Base-by-base conservation (phyloP, 768 basidiomycete genomes). In the Rhodocollybia butyracea region DNA sequence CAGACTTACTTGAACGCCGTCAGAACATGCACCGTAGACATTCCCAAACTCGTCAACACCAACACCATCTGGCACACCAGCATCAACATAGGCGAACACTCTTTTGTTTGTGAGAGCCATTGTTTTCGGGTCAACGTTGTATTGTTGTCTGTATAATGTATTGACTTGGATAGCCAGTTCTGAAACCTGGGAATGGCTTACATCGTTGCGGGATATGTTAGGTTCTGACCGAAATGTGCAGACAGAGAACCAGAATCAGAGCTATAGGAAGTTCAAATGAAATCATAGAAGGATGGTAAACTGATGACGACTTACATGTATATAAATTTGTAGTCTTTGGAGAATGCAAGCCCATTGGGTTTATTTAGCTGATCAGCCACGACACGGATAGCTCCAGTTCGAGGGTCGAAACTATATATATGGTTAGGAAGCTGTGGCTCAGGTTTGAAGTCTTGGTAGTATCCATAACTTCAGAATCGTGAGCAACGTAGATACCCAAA, bases 131-230 rank as follows among this genome's bases (percentile, higher is more conserved):
- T 86, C 81, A 22, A 91, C 82, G 61, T 90, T 86, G 60, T 78
- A 90, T 6, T 78, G 81, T 60, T 89, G 89, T 40, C 86, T 89
- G 59, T 2, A 24, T 5, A 27, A 39, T 22, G 31, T 19, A 21
- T 22, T 1, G 8, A 10, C 29, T 12, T 15, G 15, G 34, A 24
- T 24, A 10, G 17, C 8, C 13, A 32, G 29, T 34, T 22, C 19
- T 15, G n/a, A 39, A 42, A 24, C 13, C 45, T 31, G 15, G 31
- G n/a, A 26, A 39, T 5, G 29, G 63, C 84, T 65, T 61, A 86
- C 88, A 91, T 81, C 0, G 86, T 88, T 5, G 86, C 78, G 17
- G 88, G 86, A 11, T 72, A 65, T 0, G 85, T 87, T 56, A 78
- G 76, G 59, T 85, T 78, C 41, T 67, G 75, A 8, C 78, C 81